Conservation (phyloP, 257 asterid genomes). For the Solanum lycopersicoides region DNA sequence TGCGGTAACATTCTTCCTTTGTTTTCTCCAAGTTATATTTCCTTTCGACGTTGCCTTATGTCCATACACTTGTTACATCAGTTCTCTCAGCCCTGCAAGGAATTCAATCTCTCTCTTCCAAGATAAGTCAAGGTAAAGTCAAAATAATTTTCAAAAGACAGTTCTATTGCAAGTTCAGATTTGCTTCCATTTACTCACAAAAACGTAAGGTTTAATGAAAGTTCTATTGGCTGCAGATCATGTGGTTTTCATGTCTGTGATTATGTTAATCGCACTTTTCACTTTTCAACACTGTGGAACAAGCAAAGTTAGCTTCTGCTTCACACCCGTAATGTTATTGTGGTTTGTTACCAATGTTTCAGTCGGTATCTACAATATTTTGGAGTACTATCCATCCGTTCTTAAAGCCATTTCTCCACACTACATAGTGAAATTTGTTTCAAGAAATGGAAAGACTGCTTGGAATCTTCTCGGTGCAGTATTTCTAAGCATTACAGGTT, state of each 20-base stretch:
- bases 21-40: not conserved
- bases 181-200: not conserved
- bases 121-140: conserved; percentile 50
- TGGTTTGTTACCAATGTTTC: conserved; percentile 54
- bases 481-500: conserved; percentile 56
- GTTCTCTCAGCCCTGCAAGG: conserved; percentile 83
- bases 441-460: conserved; percentile 29
- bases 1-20: conserved; percentile 24
- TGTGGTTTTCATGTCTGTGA: conserved; percentile 51
- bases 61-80: conserved; percentile 2
- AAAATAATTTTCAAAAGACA: not conserved
- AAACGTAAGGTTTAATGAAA: not conserved
- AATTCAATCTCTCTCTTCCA: conserved; percentile 53
- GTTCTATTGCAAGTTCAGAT: not conserved
- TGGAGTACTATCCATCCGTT: conserved; percentile 31
- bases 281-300: conserved; percentile 58
- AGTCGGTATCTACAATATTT: conserved; percentile 47
- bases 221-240: conserved; percentile 25
- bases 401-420: conserved; percentile 55
- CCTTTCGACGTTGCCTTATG: not conserved
- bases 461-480: conserved; percentile 65
- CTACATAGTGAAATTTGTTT: conserved; percentile 31
- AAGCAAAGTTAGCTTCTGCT: conserved; percentile 50
- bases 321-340: conserved; percentile 55
- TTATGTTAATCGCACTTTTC: conserved; percentile 36